These are phyloP conservation scores for Ceratocystis albifundus DNA, from an alignment of 2,329 filamentous ascomycete genomes.

Conservation along the genomic window DNA sequence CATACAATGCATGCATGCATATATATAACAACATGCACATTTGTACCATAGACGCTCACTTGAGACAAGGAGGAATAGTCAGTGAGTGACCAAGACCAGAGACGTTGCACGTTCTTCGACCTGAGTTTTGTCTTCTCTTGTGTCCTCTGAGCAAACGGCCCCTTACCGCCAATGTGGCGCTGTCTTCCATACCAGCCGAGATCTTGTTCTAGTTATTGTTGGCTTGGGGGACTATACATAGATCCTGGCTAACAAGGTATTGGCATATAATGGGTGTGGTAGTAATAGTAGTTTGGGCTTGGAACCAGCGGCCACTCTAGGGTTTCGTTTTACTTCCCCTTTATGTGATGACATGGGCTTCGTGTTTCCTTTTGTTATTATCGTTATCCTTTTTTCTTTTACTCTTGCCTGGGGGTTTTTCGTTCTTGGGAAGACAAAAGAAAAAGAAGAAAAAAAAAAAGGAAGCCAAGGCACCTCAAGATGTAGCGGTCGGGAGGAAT, in stretches of 20 bases:
- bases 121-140: background rate
- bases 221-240: background rate
- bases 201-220: background rate
- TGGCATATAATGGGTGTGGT: no score
- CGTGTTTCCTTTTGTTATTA: no score
- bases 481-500: background rate
- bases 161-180: background rate
- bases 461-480: background rate
- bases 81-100: no score
- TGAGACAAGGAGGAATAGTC: background rate
- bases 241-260: background rate
- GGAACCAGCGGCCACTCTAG: no score
- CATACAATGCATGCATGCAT: background rate
- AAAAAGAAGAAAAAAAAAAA: conserved; percentile 3
- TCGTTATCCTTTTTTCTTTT: no score
- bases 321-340: no score
- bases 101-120: background rate
- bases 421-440: background rate
- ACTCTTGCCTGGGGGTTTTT: background rate
- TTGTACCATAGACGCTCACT: no score
- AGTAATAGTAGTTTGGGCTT: no score
- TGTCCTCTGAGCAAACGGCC: background rate
- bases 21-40: background rate
- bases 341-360: no score
- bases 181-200: background rate